Percentiles rank a stretch among this genome's conserved stretches.
These are phyloP conservation scores for Madurella mycetomatis DNA, from an alignment of 2,329 filamentous ascomycete species.

Conservation along the genomic window DNA sequence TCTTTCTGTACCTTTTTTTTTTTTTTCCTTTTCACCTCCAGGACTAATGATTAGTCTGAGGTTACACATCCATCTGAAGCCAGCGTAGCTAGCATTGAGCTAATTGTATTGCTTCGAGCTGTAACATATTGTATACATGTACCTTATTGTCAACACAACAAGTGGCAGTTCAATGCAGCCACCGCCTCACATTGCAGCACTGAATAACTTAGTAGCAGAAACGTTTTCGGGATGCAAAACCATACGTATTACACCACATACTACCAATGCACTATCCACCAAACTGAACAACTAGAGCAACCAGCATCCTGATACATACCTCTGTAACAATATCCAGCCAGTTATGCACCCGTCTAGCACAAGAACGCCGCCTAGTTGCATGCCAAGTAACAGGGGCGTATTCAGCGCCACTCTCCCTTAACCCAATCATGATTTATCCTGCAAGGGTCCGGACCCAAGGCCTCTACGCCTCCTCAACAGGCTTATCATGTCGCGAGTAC, in stretches of 20 bases:
- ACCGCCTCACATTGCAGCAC: too few species aligned
- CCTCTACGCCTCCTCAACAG: constrained; percentile 31
- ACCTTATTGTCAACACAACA: too few species aligned
- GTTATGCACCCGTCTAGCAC: background rate
- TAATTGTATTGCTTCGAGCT: too few species aligned
- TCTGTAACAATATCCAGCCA: background rate
- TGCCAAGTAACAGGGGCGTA: background rate
- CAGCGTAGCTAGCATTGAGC: too few species aligned
- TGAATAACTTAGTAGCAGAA: too few species aligned
- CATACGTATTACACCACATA: background rate
- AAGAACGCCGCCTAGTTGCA: background rate
- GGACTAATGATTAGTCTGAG: too few species aligned
- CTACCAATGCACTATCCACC: background rate
- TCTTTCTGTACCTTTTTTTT: too few species aligned
- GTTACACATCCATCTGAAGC: too few species aligned
- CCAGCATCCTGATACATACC: background rate
- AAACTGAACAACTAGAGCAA: background rate
- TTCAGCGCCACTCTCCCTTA: background rate
- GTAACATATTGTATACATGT: too few species aligned
- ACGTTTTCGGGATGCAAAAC: background rate
- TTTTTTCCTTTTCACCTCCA: too few species aligned
- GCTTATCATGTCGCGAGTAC: constrained; percentile 57
- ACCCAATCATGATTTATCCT: background rate
- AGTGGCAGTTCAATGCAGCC: too few species aligned
- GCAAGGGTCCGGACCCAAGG: background rate